Percentiles rank a stretch among this genome's conserved stretches.
phyloP scores from a whole-genome alignment of 2,329 filamentous ascomycete species.

The Lachnellula suecica region DNA sequence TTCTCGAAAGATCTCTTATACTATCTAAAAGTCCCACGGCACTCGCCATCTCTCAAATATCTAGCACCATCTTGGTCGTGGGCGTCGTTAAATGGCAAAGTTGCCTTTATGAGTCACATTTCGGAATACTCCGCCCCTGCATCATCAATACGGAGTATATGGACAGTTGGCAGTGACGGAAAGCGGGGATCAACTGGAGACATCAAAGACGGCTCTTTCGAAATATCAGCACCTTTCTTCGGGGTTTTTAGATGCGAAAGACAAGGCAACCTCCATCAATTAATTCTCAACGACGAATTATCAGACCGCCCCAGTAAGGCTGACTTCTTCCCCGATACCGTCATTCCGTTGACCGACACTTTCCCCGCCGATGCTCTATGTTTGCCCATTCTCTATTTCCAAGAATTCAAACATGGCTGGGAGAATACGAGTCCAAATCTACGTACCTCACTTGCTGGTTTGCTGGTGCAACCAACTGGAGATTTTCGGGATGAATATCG shows the following conservation, averaged over 20 bases:
- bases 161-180: too few species aligned
- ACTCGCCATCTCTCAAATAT: not conserved
- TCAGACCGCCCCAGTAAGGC: too few species aligned
- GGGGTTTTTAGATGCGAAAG: not conserved
- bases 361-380: too few species aligned
- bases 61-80: not conserved
- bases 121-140: too few species aligned
- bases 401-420: not conserved
- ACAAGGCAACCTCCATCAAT: not conserved
- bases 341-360: too few species aligned
- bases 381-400: not conserved
- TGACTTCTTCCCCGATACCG: too few species aligned
- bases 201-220: not conserved
- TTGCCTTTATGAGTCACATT: too few species aligned
- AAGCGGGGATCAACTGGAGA: too few species aligned
- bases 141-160: too few species aligned
- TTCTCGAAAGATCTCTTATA: constrained; percentile 8
- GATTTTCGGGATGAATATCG: not conserved
- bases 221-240: not conserved
- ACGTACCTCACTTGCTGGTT: not conserved
- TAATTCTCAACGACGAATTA: not conserved
- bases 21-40: not conserved
- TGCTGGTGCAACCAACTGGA: not conserved
- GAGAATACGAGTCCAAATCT: not conserved
- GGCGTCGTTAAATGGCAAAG: constrained; percentile 1